phyloP scores from a whole-genome alignment of 139 green algal genomes.

The Micractinium conductrix region DNA sequence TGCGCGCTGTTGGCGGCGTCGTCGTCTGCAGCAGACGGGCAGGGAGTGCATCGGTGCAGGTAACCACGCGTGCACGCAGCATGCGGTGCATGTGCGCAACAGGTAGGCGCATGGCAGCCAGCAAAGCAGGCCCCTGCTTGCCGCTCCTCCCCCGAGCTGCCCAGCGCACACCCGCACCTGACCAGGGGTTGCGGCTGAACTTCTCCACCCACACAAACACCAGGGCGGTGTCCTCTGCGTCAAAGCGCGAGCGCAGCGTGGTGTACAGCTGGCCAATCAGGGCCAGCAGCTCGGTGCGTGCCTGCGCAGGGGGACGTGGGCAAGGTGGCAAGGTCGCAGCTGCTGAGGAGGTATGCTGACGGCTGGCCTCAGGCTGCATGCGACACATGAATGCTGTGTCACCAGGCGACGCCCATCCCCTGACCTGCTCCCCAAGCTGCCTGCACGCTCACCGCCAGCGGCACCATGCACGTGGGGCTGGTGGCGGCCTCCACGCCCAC shows the following conservation, averaged over 20 bases:
- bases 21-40: slow-evolving; percentile 40
- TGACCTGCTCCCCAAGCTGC: neutral
- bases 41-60: neutral
- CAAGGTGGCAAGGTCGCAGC: neutral
- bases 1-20: slow-evolving; percentile 54
- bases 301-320: slow-evolving; percentile 24
- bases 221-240: slow-evolving; percentile 52
- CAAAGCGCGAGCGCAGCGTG: slow-evolving; percentile 48
- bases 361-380: too few relatives aligned
- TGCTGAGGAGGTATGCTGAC: neutral
- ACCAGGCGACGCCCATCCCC: too few relatives aligned
- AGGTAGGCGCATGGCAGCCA: too few relatives aligned
- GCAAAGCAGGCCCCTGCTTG: too few relatives aligned
- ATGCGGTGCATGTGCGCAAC: too few relatives aligned
- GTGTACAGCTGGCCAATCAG: slow-evolving; percentile 58
- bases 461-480: slow-evolving; percentile 56
- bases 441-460: slow-evolving; percentile 47
- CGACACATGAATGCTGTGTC: too few relatives aligned
- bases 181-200: slow-evolving; percentile 70
- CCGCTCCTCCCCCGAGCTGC: too few relatives aligned
- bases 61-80: neutral
- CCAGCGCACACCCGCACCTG: neutral
- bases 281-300: slow-evolving; percentile 68
- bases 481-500: slow-evolving; percentile 71
- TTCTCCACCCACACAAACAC: slow-evolving; percentile 75